Evolutionary conservation across 2,329 filamentous ascomycete genomes (phyloP).

Genomic region (Penicillium palitans): DNA sequence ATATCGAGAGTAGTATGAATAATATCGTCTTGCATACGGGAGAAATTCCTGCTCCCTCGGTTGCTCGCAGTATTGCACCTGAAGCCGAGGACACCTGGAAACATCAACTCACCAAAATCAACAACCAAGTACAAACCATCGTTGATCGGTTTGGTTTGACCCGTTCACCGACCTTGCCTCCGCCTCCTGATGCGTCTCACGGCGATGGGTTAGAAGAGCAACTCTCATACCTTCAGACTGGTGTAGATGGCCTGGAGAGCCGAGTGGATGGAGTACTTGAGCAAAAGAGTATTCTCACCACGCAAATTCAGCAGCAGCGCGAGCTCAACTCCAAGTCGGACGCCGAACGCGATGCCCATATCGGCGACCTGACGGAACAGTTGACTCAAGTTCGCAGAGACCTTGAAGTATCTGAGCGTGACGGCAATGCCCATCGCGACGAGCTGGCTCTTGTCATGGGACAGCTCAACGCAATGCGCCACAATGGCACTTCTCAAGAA

Average conservation of each 20-base stretch:
- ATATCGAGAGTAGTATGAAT: constrained; percentile 66
- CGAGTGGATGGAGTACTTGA: constrained; percentile 78
- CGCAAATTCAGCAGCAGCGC: constrained; percentile 93
- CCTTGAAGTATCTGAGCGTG: constrained; percentile 54
- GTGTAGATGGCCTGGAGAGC: constrained; percentile 75
- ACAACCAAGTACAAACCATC: constrained; percentile 62
- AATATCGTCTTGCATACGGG: constrained; percentile 56
- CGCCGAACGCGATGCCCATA: constrained; percentile 53
- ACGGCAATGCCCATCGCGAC: constrained; percentile 41
- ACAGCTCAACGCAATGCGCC: constrained; percentile 45
- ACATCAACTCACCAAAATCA: constrained; percentile 61
- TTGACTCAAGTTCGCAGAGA: constrained; percentile 64
- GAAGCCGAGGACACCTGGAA: constrained; percentile 45
- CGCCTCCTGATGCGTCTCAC: constrained; percentile 59
- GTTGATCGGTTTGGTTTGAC: constrained; percentile 50
- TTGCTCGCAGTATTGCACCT: constrained; percentile 15
- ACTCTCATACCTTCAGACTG: constrained; percentile 71
- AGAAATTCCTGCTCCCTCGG: constrained; percentile 3
- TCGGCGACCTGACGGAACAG: constrained; percentile 48
- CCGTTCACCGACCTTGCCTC: constrained; percentile 51
- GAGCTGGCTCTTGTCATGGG: constrained; percentile 45
- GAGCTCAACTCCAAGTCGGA: constrained; percentile 89
- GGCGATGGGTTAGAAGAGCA: constrained; percentile 63
- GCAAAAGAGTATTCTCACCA: constrained; percentile 83
- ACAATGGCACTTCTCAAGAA: constrained; percentile 39